Evolutionary conservation across 352 stramenopile genomes (phyloP).

Genomic region (Globisporangium mamillatum): DNA sequence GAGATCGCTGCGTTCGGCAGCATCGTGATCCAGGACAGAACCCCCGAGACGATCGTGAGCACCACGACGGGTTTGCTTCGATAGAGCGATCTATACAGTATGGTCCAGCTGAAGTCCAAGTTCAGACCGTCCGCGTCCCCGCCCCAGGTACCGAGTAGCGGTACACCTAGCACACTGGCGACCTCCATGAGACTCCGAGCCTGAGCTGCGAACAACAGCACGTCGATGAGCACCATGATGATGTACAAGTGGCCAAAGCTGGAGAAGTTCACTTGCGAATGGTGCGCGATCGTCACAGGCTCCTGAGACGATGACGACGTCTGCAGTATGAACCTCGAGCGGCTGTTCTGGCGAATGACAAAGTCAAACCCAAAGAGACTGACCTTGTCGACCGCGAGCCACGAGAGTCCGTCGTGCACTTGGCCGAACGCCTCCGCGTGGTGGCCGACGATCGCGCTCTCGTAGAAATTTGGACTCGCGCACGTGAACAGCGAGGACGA

Average conservation of each 20-base stretch:
- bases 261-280: constrained; percentile 41
- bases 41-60: constrained; percentile 39
- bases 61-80: constrained; percentile 33
- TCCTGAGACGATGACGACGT: constrained; percentile 3
- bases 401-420: constrained; percentile 35
- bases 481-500: constrained; percentile 34
- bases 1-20: constrained; percentile 50
- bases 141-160: constrained; percentile 1
- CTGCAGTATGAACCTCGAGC: constrained; percentile 27
- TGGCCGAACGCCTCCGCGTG: constrained; percentile 32
- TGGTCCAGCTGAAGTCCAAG: constrained; percentile 34
- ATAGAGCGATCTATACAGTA: constrained; percentile 56
- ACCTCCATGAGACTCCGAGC: constrained; percentile 33
- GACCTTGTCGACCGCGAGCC: constrained; percentile 43
- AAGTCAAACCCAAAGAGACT: constrained; percentile 56
- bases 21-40: constrained; percentile 50
- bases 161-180: constrained; percentile 29
- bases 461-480: constrained; percentile 38
- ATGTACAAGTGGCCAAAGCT: constrained; percentile 58
- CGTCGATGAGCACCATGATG: constrained; percentile 35
- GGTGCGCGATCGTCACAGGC: constrained; percentile 23
- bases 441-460: constrained; percentile 38
- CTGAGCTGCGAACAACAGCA: constrained; percentile 31
- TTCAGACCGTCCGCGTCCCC: constrained; percentile 7
- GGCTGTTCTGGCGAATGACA: constrained; percentile 43